Evolutionary conservation across 2,329 filamentous ascomycete species (phyloP).

Genomic region (Myriosclerotinia curreyana): DNA sequence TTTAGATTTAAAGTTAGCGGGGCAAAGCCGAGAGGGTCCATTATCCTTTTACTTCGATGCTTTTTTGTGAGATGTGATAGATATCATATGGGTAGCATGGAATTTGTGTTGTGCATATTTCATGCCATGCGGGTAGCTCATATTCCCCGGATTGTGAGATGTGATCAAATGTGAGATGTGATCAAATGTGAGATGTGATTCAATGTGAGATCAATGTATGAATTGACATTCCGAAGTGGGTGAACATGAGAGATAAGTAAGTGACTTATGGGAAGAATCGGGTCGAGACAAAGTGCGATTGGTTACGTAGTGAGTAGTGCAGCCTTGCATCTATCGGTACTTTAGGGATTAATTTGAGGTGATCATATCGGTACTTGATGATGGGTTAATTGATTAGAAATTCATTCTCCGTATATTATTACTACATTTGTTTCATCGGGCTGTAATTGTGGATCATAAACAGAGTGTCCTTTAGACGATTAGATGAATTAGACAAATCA

Average conservation of each 20-base stretch:
- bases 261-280: neutral
- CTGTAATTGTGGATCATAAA: too few species aligned
- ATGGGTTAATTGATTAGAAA: neutral
- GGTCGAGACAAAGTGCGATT: too few species aligned
- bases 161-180: neutral
- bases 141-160: neutral
- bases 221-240: too few species aligned
- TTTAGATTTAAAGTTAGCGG: neutral
- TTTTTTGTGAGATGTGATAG: constrained; percentile 14
- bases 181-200: neutral
- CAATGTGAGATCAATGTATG: too few species aligned
- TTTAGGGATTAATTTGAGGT: neutral
- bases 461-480: too few species aligned
- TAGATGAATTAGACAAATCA: too few species aligned
- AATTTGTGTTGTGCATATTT: constrained; percentile 10
- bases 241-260: too few species aligned
- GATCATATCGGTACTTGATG: neutral
- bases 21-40: neutral
- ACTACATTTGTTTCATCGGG: too few species aligned
- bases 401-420: too few species aligned
- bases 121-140: neutral
- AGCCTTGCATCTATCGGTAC: neutral
- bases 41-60: neutral
- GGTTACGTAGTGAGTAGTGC: too few species aligned
- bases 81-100: constrained; percentile 1